These are phyloP conservation scores for Juncus effusus DNA, from an alignment of 176 grass and related monocot species.

Conservation along the genomic window DNA sequence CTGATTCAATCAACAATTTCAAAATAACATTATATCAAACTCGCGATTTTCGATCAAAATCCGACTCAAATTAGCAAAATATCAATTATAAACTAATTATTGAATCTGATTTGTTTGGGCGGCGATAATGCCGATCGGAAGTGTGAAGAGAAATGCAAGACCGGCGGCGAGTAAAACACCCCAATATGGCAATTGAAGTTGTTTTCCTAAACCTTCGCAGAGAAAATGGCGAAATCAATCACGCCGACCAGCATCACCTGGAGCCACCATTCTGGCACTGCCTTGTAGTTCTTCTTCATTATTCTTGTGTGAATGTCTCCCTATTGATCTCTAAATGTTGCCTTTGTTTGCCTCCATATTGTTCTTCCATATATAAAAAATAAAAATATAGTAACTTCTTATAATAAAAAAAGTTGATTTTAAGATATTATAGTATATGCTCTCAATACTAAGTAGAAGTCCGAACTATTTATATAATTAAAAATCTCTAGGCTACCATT, in stretches of 20 bases:
- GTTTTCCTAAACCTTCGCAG: slow-evolving; percentile 69
- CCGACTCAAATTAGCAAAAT: no score
- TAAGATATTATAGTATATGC: no score
- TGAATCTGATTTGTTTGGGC: slow-evolving; percentile 62
- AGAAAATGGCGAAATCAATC: slow-evolving; percentile 37
- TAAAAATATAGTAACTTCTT: no score
- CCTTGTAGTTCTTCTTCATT: slow-evolving; percentile 69
- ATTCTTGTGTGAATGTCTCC: slow-evolving; percentile 65
- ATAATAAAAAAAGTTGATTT: no score
- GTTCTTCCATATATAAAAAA: slow-evolving; percentile 18
- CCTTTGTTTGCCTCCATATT: slow-evolving; percentile 61
- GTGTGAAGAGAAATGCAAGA: slow-evolving; percentile 75
- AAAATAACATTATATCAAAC: no score
- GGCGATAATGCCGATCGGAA: slow-evolving; percentile 66
- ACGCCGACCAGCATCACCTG: slow-evolving; percentile 43
- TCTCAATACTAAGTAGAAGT: no score
- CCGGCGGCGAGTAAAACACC: slow-evolving; percentile 59
- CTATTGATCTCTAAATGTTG: slow-evolving; percentile 23
- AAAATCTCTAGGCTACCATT: no score
- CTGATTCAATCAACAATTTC: slow-evolving; percentile 25
- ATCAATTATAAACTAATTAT: no score
- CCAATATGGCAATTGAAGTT: slow-evolving; percentile 87
- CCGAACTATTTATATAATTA: no score
- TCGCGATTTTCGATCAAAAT: no score
- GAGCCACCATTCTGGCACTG: slow-evolving; percentile 89